phyloP scores from a whole-genome alignment of 352 stramenopile genomes.

The Pythium monospermum region DNA sequence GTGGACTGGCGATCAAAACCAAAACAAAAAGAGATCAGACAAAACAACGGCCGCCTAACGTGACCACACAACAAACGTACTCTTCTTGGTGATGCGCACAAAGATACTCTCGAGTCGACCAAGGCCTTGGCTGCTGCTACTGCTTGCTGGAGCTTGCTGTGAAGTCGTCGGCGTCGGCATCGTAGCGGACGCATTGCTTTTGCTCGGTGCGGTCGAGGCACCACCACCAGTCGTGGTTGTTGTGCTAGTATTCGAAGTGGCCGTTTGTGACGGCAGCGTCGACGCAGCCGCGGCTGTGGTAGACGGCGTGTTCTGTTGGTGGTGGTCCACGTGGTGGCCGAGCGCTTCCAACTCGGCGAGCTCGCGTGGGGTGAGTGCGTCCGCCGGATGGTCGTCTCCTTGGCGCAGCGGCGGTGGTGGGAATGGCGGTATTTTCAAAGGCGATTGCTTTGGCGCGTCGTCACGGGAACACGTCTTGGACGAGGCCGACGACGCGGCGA shows the following conservation, averaged over 20 bases:
- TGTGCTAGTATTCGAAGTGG: not conserved
- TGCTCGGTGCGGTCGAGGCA: not conserved
- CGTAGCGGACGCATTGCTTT: not conserved
- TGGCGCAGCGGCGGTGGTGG: not conserved
- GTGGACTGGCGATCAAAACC: constrained; percentile 44
- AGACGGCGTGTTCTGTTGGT: no score
- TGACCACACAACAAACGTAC: no score
- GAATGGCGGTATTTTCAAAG: constrained; percentile 6
- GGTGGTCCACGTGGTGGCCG: constrained; percentile 11
- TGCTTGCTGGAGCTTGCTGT: not conserved
- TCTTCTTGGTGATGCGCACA: constrained; percentile 81
- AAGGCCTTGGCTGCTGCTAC: constrained; percentile 34
- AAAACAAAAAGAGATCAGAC: no score
- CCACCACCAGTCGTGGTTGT: not conserved
- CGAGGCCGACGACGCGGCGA: not conserved
- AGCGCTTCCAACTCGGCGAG: constrained; percentile 7
- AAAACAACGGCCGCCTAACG: no score
- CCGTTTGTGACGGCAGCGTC: no score
- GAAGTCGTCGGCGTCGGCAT: not conserved
- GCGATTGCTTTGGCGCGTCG: constrained; percentile 14
- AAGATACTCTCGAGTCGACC: constrained; percentile 80
- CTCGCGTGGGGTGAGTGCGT: constrained; percentile 3
- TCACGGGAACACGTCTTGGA: not conserved
- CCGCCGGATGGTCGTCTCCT: not conserved
- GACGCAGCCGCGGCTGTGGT: no score